Conservation (phyloP, 345 rosid genomes). For the Dipteronia sinensis region DNA sequence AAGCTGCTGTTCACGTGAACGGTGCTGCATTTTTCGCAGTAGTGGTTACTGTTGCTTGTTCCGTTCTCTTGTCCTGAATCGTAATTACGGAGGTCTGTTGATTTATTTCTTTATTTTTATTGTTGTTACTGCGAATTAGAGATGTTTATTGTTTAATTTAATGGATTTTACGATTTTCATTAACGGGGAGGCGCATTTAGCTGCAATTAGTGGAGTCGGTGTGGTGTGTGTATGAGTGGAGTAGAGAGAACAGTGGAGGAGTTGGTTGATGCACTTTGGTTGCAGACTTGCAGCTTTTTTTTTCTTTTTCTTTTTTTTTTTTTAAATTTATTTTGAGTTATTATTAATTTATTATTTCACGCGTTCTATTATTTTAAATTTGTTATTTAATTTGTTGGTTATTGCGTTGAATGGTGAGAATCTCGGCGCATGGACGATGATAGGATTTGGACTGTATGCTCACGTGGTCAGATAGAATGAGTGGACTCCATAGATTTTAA, state of each 20-base stretch:
- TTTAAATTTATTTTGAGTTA: background rate
- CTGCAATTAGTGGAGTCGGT: background rate
- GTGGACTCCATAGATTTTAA: background rate
- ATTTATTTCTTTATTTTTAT: background rate
- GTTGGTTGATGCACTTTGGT: background rate
- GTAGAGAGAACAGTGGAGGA: background rate
- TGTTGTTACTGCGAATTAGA: background rate
- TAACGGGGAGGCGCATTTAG: too few relatives aligned
- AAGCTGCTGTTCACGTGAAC: slow-evolving; percentile 42
- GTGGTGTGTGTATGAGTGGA: background rate
- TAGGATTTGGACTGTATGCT: slow-evolving; percentile 8
- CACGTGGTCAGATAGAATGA: slow-evolving; percentile 16
- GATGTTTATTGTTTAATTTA: slow-evolving; percentile 19
- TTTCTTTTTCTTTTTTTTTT: background rate
- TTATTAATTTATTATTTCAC: background rate
- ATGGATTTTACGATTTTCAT: slow-evolving; percentile 12
- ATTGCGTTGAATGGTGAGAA: background rate
- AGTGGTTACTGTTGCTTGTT: slow-evolving; percentile 36
- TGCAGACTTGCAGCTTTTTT: background rate
- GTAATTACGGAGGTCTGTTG: slow-evolving; percentile 26
- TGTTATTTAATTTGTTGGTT: slow-evolving; percentile 20
- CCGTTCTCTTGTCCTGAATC: slow-evolving; percentile 41
- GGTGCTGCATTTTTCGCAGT: slow-evolving; percentile 43
- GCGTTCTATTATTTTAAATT: slow-evolving; percentile 16
- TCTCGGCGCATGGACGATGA: background rate